A percentile compares a stretch with the other conserved stretches of the same genome.
Conservation (phyloP, 108 stramenopile species). For the Epithemia pelagica region DNA sequence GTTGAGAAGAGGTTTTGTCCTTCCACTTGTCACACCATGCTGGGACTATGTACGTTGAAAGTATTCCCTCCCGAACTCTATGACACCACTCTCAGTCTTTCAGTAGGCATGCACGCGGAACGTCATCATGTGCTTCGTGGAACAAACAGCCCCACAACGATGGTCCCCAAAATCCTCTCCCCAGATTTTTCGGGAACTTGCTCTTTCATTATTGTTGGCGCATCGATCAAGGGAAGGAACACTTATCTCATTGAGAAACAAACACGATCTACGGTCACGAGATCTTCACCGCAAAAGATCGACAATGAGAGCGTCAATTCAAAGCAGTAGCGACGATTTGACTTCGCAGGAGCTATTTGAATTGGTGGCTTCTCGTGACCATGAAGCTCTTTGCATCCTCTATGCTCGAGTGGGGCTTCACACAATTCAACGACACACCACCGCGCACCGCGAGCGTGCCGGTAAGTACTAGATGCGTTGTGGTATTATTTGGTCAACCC, state of each 20-base stretch:
- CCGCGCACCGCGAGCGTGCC: neutral
- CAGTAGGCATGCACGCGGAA: neutral
- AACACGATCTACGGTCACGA: neutral
- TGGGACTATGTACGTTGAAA: neutral
- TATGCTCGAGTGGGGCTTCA: neutral
- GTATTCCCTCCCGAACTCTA: neutral
- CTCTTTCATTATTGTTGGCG: neutral
- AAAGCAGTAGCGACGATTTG: no score
- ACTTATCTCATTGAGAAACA: neutral
- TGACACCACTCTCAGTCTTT: neutral
- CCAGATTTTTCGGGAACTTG: neutral
- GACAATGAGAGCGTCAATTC: no score
- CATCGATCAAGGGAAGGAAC: neutral
- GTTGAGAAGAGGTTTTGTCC: neutral
- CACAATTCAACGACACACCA: neutral
- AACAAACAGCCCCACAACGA: neutral
- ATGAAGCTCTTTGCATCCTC: neutral
- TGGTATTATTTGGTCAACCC: neutral
- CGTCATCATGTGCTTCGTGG: neutral
- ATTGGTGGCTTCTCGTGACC: slow-evolving; percentile 6
- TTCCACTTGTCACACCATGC: neutral
- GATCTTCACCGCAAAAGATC: no score
- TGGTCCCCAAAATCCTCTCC: neutral
- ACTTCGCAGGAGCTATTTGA: slow-evolving; percentile 4
- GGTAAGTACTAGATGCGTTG: neutral